phyloP scores from a whole-genome alignment of 1,284 basidiomycete species.

The Hymenochaete sp. region DNA sequence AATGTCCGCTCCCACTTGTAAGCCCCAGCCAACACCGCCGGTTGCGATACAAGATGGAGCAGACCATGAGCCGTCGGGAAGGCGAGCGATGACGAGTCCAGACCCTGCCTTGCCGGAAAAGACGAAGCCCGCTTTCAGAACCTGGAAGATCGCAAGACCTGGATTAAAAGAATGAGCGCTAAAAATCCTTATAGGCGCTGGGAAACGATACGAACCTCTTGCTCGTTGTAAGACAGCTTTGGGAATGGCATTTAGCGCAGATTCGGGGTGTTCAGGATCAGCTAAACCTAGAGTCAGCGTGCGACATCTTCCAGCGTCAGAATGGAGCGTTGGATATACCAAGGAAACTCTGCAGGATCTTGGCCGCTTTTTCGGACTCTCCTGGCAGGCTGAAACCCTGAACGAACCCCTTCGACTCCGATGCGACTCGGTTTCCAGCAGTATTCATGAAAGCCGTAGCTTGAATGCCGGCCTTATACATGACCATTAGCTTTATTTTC shows the following conservation, averaged over 20 bases:
- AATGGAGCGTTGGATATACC: no score
- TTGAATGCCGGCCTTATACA: conserved; percentile 54
- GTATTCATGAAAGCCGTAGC: conserved; percentile 66
- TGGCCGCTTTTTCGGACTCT: conserved; percentile 87
- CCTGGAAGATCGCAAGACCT: conserved; percentile 95
- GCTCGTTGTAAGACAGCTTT: conserved; percentile 88
- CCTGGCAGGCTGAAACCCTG: conserved; percentile 81
- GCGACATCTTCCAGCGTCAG: neutral
- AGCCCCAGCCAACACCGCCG: conserved; percentile 90
- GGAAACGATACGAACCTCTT: conserved; percentile 48
- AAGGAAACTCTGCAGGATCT: conserved; percentile 83
- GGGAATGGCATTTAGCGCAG: conserved; percentile 91
- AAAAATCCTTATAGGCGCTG: conserved; percentile 1
- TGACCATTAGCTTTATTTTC: neutral
- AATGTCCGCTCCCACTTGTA: conserved; percentile 90
- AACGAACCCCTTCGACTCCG: conserved; percentile 65
- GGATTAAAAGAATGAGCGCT: conserved; percentile 4
- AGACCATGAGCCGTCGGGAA: conserved; percentile 95
- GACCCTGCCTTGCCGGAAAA: conserved; percentile 96
- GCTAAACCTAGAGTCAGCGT: conserved; percentile 45
- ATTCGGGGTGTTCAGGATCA: conserved; percentile 80
- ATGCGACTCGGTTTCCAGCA: conserved; percentile 57
- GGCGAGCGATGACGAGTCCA: conserved; percentile 88
- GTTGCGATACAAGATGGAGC: conserved; percentile 98
- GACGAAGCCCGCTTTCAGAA: conserved; percentile 90